phyloP scores from a whole-genome alignment of 495 filamentous ascomycete species.

The Trichoderma virens region DNA sequence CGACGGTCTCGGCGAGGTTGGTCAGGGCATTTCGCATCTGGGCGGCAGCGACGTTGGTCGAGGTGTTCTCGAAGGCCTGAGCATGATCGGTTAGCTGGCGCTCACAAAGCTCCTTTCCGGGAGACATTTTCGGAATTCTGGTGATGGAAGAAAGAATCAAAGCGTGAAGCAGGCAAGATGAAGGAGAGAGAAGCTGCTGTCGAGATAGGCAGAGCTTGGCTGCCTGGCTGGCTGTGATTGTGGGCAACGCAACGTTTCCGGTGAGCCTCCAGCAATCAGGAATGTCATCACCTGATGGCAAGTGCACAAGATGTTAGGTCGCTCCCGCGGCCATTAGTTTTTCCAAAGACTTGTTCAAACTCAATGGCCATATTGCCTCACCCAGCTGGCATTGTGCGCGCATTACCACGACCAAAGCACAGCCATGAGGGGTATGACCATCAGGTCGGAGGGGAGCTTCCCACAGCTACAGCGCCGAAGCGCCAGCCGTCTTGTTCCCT shows the following conservation, averaged over 20 bases:
- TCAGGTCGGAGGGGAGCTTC: too few relatives aligned
- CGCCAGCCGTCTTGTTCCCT: neutral
- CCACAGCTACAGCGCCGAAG: neutral
- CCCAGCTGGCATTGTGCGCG: neutral
- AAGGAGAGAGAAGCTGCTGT: neutral
- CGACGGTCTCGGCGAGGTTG: slow-evolving; percentile 80
- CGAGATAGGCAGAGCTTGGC: neutral
- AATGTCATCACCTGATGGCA: neutral
- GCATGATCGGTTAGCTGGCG: neutral
- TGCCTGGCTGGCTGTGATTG: neutral
- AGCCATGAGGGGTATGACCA: slow-evolving; percentile 2
- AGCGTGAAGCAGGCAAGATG: neutral
- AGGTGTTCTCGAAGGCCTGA: slow-evolving; percentile 98
- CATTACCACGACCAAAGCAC: neutral
- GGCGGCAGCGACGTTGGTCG: slow-evolving; percentile 91
- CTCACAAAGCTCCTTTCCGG: neutral
- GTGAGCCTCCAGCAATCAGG: neutral
- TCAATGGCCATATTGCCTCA: neutral
- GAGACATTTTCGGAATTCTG: neutral
- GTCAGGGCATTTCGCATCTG: slow-evolving; percentile 99
- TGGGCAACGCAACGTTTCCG: neutral
- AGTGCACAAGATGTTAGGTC: neutral
- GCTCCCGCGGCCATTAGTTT: slow-evolving; percentile 1
- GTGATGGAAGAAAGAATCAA: neutral
- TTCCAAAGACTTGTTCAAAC: neutral